Evolutionary conservation across 129 eudicot species (phyloP), one percentile per base, ranked within the genome.

Genomic region (Gnaphalium uliginosum): DNA sequence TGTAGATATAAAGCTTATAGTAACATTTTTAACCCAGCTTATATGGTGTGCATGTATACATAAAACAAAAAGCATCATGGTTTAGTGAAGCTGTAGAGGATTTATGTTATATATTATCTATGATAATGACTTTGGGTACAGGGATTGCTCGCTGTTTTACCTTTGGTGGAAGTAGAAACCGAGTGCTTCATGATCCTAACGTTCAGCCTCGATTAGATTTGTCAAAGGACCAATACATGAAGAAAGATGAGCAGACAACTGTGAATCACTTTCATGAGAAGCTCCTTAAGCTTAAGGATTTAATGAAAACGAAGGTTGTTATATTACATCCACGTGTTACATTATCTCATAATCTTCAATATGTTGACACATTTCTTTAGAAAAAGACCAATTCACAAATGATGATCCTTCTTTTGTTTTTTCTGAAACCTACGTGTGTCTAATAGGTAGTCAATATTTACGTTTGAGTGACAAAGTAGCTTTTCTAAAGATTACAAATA

Each of bases 131-230:
- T 23, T 59, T 56, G 70, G 22, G 66, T 71, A 46, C 81, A 87
- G 96, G 98, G 30, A 90, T 90, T 82, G 98, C 98, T 64, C 93
- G 97, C 60, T 94, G 98, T 84, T 94, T 90, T 78, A 94, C 98
- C 5, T 94, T 94, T 84, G 98, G 98, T 41, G 98, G 97, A 71
- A 94, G 90, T 86, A 85, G 96, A 82, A 87, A 85, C 54, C 86
- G 92, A 66, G 89, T 87, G 69, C 90, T 90, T 50, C 86, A 94
- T 72, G 96, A 94, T 72, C 96, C 98, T 26, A 78, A 66, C 68
- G 79, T 88, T 57, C 78, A 84, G 69, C 93, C 97, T 62, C 93
- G 98, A 82, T 72, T 83, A 30, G 88, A 89, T 76, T 71, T 90
- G 85, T 90, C 93, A 6, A 94, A 94, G 77, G 93, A 87, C 76